Evolutionary conservation across 768 basidiomycete species (phyloP).

Genomic region (Mycena epipterygia): DNA sequence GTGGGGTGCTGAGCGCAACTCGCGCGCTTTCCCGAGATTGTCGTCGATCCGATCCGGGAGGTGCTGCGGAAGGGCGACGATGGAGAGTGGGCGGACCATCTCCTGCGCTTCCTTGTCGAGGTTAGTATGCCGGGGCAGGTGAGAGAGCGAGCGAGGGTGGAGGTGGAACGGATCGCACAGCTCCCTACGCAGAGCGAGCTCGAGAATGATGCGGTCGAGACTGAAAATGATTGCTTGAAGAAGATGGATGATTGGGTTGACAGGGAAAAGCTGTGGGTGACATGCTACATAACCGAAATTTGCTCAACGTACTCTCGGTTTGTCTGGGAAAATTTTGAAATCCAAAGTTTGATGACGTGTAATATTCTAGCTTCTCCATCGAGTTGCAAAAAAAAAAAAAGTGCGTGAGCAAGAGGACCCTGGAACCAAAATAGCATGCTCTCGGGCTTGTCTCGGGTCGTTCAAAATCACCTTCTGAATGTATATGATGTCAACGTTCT

Average conservation of each 20-base stretch:
- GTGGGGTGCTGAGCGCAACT: constrained; percentile 2
- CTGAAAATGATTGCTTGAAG: neutral
- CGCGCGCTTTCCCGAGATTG: constrained; percentile 17
- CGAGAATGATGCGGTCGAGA: neutral
- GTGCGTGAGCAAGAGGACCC: too few relatives aligned
- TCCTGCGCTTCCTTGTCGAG: neutral
- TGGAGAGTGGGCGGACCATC: neutral
- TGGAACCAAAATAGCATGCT: too few relatives aligned
- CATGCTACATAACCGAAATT: neutral
- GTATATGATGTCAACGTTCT: neutral
- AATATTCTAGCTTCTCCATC: too few relatives aligned
- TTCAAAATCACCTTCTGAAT: too few relatives aligned
- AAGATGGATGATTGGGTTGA: neutral
- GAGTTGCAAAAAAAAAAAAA: too few relatives aligned
- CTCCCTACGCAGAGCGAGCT: constrained; percentile 14
- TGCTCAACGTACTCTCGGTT: too few relatives aligned
- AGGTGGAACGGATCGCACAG: constrained; percentile 17
- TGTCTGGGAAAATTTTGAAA: too few relatives aligned
- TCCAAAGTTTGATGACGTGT: too few relatives aligned
- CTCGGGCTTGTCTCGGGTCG: too few relatives aligned
- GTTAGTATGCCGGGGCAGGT: neutral
- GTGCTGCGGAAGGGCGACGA: constrained; percentile 17
- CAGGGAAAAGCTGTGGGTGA: neutral
- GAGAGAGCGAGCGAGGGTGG: neutral
- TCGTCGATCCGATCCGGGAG: constrained; percentile 14